A percentile compares a stretch with the other conserved stretches of the same genome.
Evolutionary conservation across 768 basidiomycete species (phyloP).

Genomic region (Pulveroboletus sp.): DNA sequence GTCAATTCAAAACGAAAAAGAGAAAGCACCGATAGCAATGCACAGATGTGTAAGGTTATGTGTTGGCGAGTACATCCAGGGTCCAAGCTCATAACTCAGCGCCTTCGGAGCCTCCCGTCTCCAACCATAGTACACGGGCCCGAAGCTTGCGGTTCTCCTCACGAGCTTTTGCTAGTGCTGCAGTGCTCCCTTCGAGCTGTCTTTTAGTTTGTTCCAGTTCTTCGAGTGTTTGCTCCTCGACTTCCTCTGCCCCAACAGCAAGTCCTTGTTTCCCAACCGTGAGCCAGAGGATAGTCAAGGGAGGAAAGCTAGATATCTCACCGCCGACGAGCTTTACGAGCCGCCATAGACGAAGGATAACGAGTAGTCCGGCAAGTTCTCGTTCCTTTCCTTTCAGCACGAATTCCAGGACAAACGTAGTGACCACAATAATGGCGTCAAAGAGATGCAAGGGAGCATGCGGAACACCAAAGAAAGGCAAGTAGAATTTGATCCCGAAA

Average conservation of each 20-base stretch:
- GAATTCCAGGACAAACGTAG: slow-evolving; percentile 71
- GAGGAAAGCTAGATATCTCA: slow-evolving; percentile 18
- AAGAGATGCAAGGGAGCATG: slow-evolving; percentile 68
- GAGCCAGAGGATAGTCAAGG: not conserved
- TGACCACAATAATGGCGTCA: slow-evolving; percentile 65
- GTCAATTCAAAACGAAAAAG: slow-evolving; percentile 10
- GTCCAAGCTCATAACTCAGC: slow-evolving; percentile 25
- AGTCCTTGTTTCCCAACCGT: slow-evolving; percentile 45
- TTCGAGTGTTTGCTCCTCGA: slow-evolving; percentile 51
- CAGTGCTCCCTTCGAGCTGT: slow-evolving; percentile 42
- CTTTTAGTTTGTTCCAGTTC: slow-evolving; percentile 45
- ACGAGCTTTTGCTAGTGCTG: slow-evolving; percentile 40
- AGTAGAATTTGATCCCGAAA: slow-evolving; percentile 56
- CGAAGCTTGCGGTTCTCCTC: slow-evolving; percentile 55
- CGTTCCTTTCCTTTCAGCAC: slow-evolving; percentile 61
- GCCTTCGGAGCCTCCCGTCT: slow-evolving; percentile 33
- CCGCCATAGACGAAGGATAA: slow-evolving; percentile 76
- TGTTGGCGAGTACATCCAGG: slow-evolving; percentile 10
- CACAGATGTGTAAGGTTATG: slow-evolving; percentile 7
- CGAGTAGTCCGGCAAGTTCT: slow-evolving; percentile 65
- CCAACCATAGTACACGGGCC: slow-evolving; percentile 33
- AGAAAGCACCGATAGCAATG: slow-evolving; percentile 1
- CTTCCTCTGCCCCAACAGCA: slow-evolving; percentile 68
- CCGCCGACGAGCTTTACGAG: slow-evolving; percentile 70
- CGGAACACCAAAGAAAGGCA: slow-evolving; percentile 50